Percentiles rank a stretch among this genome's conserved stretches.
Conservation (phyloP, 2,329 filamentous ascomycete species). For the Fusarium coffeatum region DNA sequence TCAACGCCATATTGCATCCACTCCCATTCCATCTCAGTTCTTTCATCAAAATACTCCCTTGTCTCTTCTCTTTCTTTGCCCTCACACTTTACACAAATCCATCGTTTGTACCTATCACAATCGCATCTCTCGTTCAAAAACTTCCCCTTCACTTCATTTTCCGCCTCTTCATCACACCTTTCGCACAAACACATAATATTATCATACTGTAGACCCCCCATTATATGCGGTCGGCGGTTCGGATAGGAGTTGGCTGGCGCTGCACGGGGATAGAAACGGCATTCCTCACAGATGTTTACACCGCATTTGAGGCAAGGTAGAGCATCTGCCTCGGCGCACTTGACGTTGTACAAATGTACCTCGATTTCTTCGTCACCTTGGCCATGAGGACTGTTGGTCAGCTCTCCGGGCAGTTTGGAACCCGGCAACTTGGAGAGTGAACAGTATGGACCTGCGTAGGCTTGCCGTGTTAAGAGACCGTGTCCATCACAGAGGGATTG, state of each 20-base stretch:
- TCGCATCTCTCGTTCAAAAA: constrained; percentile 25
- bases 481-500: constrained; percentile 32
- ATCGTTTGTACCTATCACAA: constrained; percentile 27
- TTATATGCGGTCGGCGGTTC: constrained; percentile 21
- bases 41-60: not conserved
- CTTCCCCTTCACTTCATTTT: not conserved
- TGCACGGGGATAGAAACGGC: constrained; percentile 26
- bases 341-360: constrained; percentile 17
- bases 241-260: not conserved
- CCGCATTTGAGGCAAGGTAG: constrained; percentile 31
- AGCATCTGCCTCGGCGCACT: constrained; percentile 24
- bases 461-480: constrained; percentile 20
- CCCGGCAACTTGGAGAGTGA: too few species aligned
- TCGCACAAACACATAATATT: constrained; percentile 32
- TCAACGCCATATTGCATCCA: constrained; percentile 1
- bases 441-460: constrained; percentile 3
- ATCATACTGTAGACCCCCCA: not conserved
- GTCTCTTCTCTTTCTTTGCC: not conserved
- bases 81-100: constrained; percentile 20
- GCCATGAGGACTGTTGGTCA: not conserved
- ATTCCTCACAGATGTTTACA: constrained; percentile 40
- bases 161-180: constrained; percentile 2
- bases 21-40: constrained; percentile 6
- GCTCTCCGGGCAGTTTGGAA: not conserved
- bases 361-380: constrained; percentile 23